Percentiles rank a stretch among this genome's conserved stretches.
Conservation (phyloP, 1,139 yeast species). For the Chernovozyma aurita region DNA sequence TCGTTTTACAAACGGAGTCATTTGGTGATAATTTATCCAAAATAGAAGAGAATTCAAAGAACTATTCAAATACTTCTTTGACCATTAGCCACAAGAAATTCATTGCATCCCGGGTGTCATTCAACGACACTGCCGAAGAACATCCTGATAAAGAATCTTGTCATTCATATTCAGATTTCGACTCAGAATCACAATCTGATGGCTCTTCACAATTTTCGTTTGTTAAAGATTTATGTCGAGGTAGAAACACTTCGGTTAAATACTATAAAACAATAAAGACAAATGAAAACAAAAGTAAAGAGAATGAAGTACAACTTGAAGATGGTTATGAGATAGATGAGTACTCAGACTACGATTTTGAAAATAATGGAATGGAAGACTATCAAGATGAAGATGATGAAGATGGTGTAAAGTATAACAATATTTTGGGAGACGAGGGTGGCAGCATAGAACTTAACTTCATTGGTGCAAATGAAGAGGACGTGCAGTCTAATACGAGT, state of each 20-base stretch:
- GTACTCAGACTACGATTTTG: conserved; percentile 41
- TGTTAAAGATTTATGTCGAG: conserved; percentile 49
- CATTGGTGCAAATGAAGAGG: too few species aligned
- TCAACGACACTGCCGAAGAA: not conserved
- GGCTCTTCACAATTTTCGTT: conserved; percentile 53
- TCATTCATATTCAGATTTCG: conserved; percentile 10
- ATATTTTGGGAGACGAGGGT: conserved; percentile 42
- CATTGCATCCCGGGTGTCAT: not conserved
- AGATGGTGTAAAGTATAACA: conserved; percentile 30
- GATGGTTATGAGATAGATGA: conserved; percentile 34
- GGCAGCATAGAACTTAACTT: conserved; percentile 23
- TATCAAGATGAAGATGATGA: conserved; percentile 45
- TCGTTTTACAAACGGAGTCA: not conserved
- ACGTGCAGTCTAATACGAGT: not conserved
- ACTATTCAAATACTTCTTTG: conserved; percentile 1
- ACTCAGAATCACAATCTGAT: conserved; percentile 22
- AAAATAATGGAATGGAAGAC: conserved; percentile 46
- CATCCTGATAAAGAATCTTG: not conserved
- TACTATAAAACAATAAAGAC: conserved; percentile 43
- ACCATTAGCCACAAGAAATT: conserved; percentile 1
- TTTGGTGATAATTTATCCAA: not conserved
- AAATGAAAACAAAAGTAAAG: conserved; percentile 8
- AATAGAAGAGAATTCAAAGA: not conserved
- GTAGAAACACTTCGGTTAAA: conserved; percentile 59
- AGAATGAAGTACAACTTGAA: conserved; percentile 26